Conservation (phyloP, 2,329 filamentous ascomycete genomes). For the Davidsoniella virescens region DNA sequence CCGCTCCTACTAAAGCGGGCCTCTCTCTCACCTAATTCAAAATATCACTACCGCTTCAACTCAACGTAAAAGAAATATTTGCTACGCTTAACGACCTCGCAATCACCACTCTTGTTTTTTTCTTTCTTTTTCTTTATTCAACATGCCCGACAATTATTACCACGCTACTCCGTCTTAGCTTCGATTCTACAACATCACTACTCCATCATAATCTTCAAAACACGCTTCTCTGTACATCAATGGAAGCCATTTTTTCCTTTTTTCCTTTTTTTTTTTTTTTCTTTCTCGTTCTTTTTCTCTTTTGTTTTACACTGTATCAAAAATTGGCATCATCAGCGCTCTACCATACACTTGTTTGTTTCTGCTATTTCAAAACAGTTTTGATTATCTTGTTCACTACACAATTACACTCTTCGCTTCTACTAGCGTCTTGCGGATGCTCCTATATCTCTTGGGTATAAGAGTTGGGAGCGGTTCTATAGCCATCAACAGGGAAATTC, state of each 20-base stretch:
- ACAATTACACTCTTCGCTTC: too few species aligned
- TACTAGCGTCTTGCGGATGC: too few species aligned
- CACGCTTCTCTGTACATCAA: not conserved
- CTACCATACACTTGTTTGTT: slow-evolving; percentile 8
- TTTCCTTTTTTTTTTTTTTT: slow-evolving; percentile 1
- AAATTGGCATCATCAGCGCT: slow-evolving; percentile 11
- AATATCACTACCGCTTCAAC: not conserved
- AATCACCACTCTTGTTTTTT: slow-evolving; percentile 13
- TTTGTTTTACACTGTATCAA: slow-evolving; percentile 8
- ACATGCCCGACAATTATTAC: slow-evolving; percentile 4
- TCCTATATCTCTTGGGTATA: too few species aligned
- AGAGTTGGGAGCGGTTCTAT: too few species aligned
- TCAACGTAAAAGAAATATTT: slow-evolving; percentile 1
- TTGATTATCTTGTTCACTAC: not conserved
- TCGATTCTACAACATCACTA: not conserved
- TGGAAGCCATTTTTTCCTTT: not conserved
- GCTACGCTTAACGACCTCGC: slow-evolving; percentile 15
- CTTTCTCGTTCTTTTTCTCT: not conserved
- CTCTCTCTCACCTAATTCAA: slow-evolving; percentile 16
- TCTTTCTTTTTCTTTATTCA: slow-evolving; percentile 13
- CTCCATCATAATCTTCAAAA: slow-evolving; percentile 6
- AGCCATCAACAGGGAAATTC: too few species aligned
- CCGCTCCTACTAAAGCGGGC: slow-evolving; percentile 34
- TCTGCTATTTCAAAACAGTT: not conserved
- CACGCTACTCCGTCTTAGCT: not conserved